Percentiles rank a stretch among this genome's conserved stretches.
phyloP scores from a whole-genome alignment of 257 asterid genomes.

The Hygrophila difformis region DNA sequence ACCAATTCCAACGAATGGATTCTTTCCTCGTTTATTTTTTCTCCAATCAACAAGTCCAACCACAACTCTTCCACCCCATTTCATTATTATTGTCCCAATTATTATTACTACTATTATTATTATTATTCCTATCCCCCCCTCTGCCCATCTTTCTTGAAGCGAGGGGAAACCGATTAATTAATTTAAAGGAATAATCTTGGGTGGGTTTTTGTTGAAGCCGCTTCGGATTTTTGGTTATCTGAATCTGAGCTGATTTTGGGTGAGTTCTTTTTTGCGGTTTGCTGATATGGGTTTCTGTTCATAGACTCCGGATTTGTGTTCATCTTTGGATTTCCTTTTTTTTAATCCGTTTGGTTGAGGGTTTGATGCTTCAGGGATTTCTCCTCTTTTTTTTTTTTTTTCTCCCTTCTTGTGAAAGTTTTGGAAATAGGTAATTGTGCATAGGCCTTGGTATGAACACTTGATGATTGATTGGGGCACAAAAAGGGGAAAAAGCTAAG shows the following conservation, averaged over 20 bases:
- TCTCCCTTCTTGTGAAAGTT: no score
- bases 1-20: constrained; percentile 49
- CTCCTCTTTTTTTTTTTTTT: no score
- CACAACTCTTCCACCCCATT: constrained; percentile 40
- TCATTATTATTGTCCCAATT: constrained; percentile 44
- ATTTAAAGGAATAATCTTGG: background rate
- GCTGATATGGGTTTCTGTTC: constrained; percentile 3
- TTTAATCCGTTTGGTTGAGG: constrained; percentile 10
- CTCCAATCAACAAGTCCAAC: constrained; percentile 36
- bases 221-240: constrained; percentile 7
- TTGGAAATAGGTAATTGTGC: no score
- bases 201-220: constrained; percentile 11
- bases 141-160: constrained; percentile 19
- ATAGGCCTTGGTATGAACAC: no score
- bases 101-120: constrained; percentile 42
- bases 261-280: constrained; percentile 18
- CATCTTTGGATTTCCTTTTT: constrained; percentile 17
- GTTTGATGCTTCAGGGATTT: constrained; percentile 1
- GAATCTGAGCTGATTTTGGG: constrained; percentile 27
- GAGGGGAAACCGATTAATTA: background rate
- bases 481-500: no score
- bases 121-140: constrained; percentile 24
- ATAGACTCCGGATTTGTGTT: constrained; percentile 10
- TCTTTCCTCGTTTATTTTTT: constrained; percentile 20
- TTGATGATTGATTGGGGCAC: no score